A percentile compares a stretch with the other conserved stretches of the same genome.
phyloP scores from a whole-genome alignment of 1,139 yeast species.

The Blastobotrys buckinghamii region DNA sequence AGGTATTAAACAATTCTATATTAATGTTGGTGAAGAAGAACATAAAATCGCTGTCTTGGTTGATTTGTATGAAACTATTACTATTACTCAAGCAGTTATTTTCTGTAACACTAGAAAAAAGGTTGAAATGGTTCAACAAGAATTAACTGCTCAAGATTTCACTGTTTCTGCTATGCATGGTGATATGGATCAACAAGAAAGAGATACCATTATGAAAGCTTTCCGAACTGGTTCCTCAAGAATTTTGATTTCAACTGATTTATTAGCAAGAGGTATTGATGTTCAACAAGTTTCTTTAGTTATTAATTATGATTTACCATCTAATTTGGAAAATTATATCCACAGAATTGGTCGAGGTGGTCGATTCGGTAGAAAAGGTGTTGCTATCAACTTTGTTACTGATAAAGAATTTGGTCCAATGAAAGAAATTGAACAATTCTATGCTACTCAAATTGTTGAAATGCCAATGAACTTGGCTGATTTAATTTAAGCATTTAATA shows the following conservation, averaged over 20 bases:
- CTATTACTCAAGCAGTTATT: conserved; percentile 93
- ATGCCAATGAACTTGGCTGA: conserved; percentile 64
- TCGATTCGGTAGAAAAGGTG: conserved; percentile 93
- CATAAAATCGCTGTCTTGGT: conserved; percentile 95
- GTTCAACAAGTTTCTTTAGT: conserved; percentile 97
- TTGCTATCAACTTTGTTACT: conserved; percentile 84
- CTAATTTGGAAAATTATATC: conserved; percentile 79
- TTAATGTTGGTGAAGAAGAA: conserved; percentile 84
- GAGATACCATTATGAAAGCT: conserved; percentile 86
- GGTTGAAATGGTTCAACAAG: conserved; percentile 86
- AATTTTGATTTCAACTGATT: conserved; percentile 89
- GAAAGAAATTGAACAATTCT: conserved; percentile 68
- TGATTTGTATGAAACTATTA: conserved; percentile 88
- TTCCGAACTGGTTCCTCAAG: conserved; percentile 50
- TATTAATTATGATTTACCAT: conserved; percentile 85
- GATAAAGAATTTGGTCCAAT: conserved; percentile 55
- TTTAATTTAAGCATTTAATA: conserved; percentile 11
- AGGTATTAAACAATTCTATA: conserved; percentile 82
- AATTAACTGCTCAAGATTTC: conserved; percentile 72
- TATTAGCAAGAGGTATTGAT: conserved; percentile 97
- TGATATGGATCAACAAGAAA: conserved; percentile 90
- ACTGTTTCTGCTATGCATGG: conserved; percentile 95
- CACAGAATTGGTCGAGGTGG: conserved; percentile 96
- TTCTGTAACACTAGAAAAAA: conserved; percentile 90
- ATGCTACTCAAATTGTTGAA: conserved; percentile 71